Evolutionary conservation across 306 rosid genomes (phyloP), one percentile per base, ranked within the genome.

Genomic region (Herpetospermum pedunculosum): DNA sequence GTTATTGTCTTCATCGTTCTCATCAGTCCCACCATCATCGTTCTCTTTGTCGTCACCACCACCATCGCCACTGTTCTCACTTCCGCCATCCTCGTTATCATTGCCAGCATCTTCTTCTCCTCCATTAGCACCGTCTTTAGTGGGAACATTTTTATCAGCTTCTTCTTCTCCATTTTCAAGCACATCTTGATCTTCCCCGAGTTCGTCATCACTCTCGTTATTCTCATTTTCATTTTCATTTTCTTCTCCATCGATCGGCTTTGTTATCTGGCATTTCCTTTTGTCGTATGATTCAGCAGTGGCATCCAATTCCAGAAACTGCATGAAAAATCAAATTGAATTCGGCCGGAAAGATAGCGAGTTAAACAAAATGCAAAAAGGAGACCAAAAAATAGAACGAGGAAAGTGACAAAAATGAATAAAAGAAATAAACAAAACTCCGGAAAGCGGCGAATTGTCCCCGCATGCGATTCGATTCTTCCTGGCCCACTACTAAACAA

Each of bases 161-260:
- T 41, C 81, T 5, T 40, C 74, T 15, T 64, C 81, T n/a, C 78
- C 79, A 37, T 48, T 58, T 3, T 81, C 77, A 8, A 70, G 79
- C 11, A 59, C 64, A 37, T 81, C 65, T 46, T 48, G 81, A 21
- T 18, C 25, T 3, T 77, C 83, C 38, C 76, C 81, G 2, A 32
- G 43, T 3, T 32, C 68, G 3, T 32, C 74, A 1, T 75, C 84
- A 1, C 71, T 46, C 0, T 69, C 67, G 16, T 72, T 75, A 9
- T 49, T 77, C 7, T 72, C 76, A 4, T 73, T 72, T 7, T 72
- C 76, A 4, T 73, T 72, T 7, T 72, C 77, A 53, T 79, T 76
- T 75, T 62, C 80, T 16, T 35, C 87, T 6, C 75, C 84, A 52
- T 83, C 82, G 3, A 44, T 73, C 8, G 78, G 78, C 23, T 72